Evolutionary conservation across 1,139 yeast genomes (phyloP).

Genomic region (Yamadazyma siamensis): DNA sequence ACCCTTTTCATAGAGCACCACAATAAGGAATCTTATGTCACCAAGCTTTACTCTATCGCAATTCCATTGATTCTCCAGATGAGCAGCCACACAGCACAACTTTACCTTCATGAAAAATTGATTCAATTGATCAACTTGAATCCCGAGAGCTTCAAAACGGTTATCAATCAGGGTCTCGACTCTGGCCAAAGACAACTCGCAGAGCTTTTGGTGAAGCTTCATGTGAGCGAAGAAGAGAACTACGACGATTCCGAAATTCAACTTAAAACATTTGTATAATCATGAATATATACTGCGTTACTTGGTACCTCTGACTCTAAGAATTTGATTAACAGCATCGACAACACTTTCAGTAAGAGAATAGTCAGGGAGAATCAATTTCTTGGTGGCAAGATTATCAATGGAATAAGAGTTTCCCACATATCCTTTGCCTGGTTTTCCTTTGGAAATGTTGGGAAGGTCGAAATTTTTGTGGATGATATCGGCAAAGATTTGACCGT

Average conservation of each 20-base stretch:
- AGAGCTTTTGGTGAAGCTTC: constrained; percentile 38
- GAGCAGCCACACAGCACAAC: constrained; percentile 23
- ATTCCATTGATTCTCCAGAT: constrained; percentile 49
- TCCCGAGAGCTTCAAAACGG: constrained; percentile 52
- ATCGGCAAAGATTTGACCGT: constrained; percentile 35
- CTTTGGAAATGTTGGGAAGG: constrained; percentile 18
- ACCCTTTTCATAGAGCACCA: constrained; percentile 41
- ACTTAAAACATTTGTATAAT: constrained; percentile 32
- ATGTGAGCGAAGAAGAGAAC: constrained; percentile 7
- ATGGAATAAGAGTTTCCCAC: constrained; percentile 27
- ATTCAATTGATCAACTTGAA: constrained; percentile 48
- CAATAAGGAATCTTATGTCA: constrained; percentile 25
- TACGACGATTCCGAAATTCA: constrained; percentile 26
- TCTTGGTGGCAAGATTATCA: constrained; percentile 23
- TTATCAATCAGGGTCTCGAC: constrained; percentile 36
- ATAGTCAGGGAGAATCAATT: constrained; percentile 27
- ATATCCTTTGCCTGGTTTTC: constrained; percentile 6
- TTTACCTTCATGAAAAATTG: constrained; percentile 50
- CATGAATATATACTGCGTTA: no score
- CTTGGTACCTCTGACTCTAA: no score
- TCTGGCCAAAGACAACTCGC: constrained; percentile 35
- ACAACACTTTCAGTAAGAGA: constrained; percentile 33
- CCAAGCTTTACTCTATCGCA: constrained; percentile 38
- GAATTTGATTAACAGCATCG: constrained; percentile 39
- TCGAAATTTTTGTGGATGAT: constrained; percentile 21